Percentiles rank a stretch among this genome's conserved stretches.
Conservation (phyloP, 2,329 filamentous ascomycete species). For the Sclerotinia minor region DNA sequence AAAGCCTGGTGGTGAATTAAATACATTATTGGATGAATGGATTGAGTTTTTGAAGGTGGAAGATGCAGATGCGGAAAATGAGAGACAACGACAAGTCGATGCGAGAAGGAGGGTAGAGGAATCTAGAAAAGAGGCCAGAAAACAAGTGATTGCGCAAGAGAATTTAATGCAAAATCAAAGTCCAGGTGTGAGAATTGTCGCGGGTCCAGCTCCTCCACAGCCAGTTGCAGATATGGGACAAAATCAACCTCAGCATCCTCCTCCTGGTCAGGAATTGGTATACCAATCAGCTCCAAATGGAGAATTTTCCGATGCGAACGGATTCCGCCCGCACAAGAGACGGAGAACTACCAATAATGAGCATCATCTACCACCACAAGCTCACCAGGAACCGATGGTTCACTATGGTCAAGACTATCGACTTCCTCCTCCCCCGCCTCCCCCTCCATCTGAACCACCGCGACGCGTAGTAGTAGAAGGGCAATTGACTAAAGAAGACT, state of each 20-base stretch:
- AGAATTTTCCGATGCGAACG: conserved; percentile 33
- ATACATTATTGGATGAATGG: conserved; percentile 40
- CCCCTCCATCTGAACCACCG: conserved; percentile 33
- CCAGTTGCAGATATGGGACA: conserved; percentile 31
- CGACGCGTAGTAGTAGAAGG: conserved; percentile 40
- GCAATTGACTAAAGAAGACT: conserved; percentile 41
- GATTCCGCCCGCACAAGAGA: conserved; percentile 37
- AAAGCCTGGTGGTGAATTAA: conserved; percentile 40
- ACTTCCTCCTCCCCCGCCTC: conserved; percentile 33
- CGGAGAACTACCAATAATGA: conserved; percentile 38
- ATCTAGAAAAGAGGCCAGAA: conserved; percentile 39
- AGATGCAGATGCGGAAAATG: conserved; percentile 40
- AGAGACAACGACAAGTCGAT: conserved; percentile 42
- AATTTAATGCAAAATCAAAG: conserved; percentile 30
- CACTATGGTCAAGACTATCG: conserved; percentile 12
- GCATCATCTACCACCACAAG: conserved; percentile 33
- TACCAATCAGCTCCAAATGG: conserved; percentile 28
- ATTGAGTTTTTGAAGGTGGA: conserved; percentile 42
- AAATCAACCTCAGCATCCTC: conserved; percentile 22
- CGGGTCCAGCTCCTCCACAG: conserved; percentile 28
- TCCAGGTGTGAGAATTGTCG: conserved; percentile 28
- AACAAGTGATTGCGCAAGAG: conserved; percentile 40
- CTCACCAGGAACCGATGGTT: conserved; percentile 36
- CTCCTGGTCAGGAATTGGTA: conserved; percentile 31
- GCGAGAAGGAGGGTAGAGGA: conserved; percentile 40